A percentile compares a stretch with the other conserved stretches of the same genome.
Conservation (phyloP, 1,139 yeast species). For the Geotrichum cucujoidarum region DNA sequence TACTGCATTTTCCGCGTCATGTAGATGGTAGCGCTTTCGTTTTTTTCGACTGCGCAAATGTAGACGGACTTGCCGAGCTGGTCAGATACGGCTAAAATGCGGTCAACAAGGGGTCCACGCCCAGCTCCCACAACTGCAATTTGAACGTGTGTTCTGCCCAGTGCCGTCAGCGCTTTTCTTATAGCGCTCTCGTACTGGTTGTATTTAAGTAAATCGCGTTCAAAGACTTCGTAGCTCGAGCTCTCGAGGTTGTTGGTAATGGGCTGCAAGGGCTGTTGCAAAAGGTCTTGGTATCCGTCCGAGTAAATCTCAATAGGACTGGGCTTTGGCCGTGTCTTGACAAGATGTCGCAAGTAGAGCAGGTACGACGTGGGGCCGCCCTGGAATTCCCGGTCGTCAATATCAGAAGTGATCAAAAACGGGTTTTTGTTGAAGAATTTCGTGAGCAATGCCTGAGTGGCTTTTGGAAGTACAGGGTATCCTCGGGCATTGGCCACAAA, state of each 20-base stretch:
- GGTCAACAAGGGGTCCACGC: conserved; percentile 69
- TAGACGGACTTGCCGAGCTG: conserved; percentile 35
- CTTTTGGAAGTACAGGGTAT: conserved; percentile 57
- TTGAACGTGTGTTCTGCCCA: conserved; percentile 23
- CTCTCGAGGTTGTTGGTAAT: conserved; percentile 51
- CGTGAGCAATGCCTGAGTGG: conserved; percentile 46
- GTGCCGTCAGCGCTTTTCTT: conserved; percentile 48
- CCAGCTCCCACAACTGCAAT: conserved; percentile 83
- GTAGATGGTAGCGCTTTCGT: conserved; percentile 53
- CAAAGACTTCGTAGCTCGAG: conserved; percentile 62
- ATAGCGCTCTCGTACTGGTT: conserved; percentile 64
- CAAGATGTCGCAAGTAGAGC: conserved; percentile 50
- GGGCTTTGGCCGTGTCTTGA: conserved; percentile 36
- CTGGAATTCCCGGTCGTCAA: conserved; percentile 32
- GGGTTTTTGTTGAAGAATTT: conserved; percentile 37
- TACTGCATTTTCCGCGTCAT: conserved; percentile 26
- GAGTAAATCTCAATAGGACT: conserved; percentile 38
- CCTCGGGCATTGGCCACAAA: conserved; percentile 54
- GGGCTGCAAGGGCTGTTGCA: conserved; percentile 69
- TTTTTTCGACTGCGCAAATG: conserved; percentile 65
- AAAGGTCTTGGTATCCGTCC: conserved; percentile 38
- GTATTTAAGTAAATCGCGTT: conserved; percentile 64
- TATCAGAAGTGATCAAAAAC: conserved; percentile 33
- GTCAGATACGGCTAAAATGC: conserved; percentile 43
- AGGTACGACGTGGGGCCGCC: conserved; percentile 47